Evolutionary conservation across 345 rosid species (phyloP).

Genomic region (Populus davidiana): DNA sequence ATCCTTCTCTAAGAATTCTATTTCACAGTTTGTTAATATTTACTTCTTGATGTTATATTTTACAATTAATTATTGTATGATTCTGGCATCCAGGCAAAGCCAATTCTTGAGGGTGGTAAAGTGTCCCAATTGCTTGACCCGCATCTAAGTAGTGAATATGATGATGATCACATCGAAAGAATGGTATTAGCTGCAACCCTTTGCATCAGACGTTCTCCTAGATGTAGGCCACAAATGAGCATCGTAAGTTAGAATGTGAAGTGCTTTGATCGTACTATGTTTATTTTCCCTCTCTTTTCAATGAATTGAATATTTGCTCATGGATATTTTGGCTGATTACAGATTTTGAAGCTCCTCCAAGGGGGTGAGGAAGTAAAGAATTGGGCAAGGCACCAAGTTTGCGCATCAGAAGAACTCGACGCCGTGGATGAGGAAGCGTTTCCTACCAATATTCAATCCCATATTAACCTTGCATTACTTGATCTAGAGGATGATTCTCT

Average conservation of each 20-base stretch:
- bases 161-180: conserved; percentile 52
- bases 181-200: conserved; percentile 81
- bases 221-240: conserved; percentile 63
- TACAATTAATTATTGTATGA: not conserved
- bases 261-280: not conserved
- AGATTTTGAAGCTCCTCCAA: conserved; percentile 79
- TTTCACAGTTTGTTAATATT: not conserved
- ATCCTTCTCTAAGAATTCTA: not conserved
- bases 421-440: conserved; percentile 43
- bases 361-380: conserved; percentile 67
- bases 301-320: not conserved
- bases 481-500: conserved; percentile 72
- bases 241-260: conserved; percentile 39
- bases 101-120: conserved; percentile 65
- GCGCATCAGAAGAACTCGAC: conserved; percentile 47
- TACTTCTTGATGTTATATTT: not conserved
- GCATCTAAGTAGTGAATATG: conserved; percentile 37
- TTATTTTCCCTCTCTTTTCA: not conserved
- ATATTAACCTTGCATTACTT: conserved; percentile 75
- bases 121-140: conserved; percentile 71
- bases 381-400: conserved; percentile 65
- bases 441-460: conserved; percentile 62
- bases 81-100: conserved; percentile 62
- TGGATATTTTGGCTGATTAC: conserved; percentile 5
- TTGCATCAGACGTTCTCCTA: conserved; percentile 64